These are phyloP conservation scores for Triticum timopheevii DNA, from an alignment of 176 grass and related monocot species.

Conservation along the genomic window DNA sequence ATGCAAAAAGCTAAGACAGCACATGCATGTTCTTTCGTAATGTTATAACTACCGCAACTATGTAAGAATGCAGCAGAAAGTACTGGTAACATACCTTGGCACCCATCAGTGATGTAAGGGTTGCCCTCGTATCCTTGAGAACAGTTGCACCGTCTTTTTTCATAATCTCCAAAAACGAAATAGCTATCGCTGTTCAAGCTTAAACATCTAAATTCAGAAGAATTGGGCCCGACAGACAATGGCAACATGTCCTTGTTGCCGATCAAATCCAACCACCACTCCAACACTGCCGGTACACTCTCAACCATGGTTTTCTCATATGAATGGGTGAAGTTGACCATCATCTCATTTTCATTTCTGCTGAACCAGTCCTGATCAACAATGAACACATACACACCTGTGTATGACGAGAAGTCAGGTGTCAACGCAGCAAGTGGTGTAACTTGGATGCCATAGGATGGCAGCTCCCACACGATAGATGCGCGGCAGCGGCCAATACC, in stretches of 20 bases:
- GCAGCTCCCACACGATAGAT: not conserved
- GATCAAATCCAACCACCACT: conserved; percentile 31
- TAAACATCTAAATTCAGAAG: conserved; percentile 19
- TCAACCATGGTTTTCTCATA: not conserved
- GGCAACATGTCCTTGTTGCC: not conserved
- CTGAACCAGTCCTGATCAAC: conserved; percentile 37
- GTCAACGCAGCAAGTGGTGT: not conserved
- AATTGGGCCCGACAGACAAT: not conserved
- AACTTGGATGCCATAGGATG: not conserved
- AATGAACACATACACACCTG: conserved; percentile 22
- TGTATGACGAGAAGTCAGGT: not conserved
- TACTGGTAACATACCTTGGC: conserved; percentile 19
- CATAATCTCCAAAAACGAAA: not conserved
- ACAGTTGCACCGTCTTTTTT: conserved; percentile 32
- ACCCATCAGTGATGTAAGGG: conserved; percentile 30
- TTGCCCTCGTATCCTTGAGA: conserved; percentile 33
- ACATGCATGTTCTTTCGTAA: not conserved
- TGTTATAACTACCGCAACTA: not conserved
- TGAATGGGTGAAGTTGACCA: not conserved
- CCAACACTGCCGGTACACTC: conserved; percentile 20
- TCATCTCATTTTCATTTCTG: not conserved
- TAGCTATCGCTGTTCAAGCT: conserved; percentile 17
- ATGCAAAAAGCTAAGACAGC: not conserved
- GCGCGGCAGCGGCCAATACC: not conserved
- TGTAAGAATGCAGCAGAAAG: not conserved